Conservation (phyloP, 805 yeast species). For the Candida boleticola region DNA sequence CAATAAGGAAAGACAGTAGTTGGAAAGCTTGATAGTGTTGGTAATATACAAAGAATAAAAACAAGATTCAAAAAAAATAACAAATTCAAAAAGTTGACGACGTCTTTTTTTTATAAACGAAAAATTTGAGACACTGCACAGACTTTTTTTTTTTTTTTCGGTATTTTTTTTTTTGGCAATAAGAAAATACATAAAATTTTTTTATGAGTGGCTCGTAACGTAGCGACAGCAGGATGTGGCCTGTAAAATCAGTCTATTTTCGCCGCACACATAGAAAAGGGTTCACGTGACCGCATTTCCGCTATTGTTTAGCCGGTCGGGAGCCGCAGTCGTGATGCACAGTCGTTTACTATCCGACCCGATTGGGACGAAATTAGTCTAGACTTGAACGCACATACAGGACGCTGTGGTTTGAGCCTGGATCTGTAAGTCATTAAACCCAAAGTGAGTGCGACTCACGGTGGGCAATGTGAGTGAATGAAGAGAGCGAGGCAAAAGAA, state of each 20-base stretch:
- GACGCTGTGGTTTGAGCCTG: neutral
- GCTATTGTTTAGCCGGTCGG: neutral
- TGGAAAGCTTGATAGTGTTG: neutral
- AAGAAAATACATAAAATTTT: no score
- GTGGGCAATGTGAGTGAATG: no score
- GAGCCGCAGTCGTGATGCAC: neutral
- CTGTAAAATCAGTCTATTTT: neutral
- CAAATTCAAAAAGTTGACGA: no score
- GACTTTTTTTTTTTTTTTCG: neutral
- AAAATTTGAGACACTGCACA: neutral
- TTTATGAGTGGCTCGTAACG: no score
- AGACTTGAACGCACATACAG: slow-evolving; percentile 1
- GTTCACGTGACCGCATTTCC: neutral
- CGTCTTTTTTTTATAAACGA: neutral
- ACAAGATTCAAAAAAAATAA: neutral
- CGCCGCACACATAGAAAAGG: neutral
- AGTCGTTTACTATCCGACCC: neutral
- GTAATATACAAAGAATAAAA: neutral
- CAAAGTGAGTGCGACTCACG: no score
- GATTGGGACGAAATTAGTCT: slow-evolving; percentile 1
- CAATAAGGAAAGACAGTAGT: slow-evolving; percentile 5
- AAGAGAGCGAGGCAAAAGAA: no score
- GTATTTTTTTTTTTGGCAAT: neutral
- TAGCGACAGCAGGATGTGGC: neutral
- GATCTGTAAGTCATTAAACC: slow-evolving; percentile 1